Percentiles rank a stretch among this genome's conserved stretches.
Conservation (phyloP, 805 yeast species). For the Metschnikowia arizonensis region DNA sequence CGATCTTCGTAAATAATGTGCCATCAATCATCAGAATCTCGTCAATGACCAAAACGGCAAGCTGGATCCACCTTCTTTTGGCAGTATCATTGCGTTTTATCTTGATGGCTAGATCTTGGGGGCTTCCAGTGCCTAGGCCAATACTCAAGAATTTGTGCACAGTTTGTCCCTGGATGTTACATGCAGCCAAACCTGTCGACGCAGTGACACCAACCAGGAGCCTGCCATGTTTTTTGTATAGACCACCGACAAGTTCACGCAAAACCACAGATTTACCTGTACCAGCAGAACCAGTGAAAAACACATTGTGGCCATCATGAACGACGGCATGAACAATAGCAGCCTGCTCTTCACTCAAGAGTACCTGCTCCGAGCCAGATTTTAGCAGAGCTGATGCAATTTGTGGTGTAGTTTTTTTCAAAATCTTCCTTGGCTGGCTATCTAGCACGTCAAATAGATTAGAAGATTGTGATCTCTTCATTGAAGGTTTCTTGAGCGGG, state of each 20-base stretch:
- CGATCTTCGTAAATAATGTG: constrained; percentile 56
- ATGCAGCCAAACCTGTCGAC: constrained; percentile 81
- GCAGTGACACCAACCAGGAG: constrained; percentile 68
- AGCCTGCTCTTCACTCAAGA: constrained; percentile 40
- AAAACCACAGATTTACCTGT: constrained; percentile 94
- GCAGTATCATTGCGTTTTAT: constrained; percentile 51
- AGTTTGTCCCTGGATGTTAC: constrained; percentile 76
- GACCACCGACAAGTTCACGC: constrained; percentile 52
- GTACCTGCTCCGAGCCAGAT: constrained; percentile 1
- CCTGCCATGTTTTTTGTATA: constrained; percentile 42
- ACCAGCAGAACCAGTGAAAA: constrained; percentile 97
- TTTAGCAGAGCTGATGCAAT: constrained; percentile 5
- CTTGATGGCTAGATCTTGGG: constrained; percentile 44
- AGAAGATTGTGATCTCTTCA: constrained; percentile 22
- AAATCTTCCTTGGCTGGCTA: constrained; percentile 23
- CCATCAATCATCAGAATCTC: constrained; percentile 83
- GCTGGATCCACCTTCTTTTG: constrained; percentile 49
- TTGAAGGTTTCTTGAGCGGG: constrained; percentile 10
- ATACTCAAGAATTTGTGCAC: constrained; percentile 75
- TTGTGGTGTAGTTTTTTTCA: constrained; percentile 11
- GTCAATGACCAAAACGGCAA: constrained; percentile 65
- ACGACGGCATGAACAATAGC: constrained; percentile 50
- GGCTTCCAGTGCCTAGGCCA: constrained; percentile 62
- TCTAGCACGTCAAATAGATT: constrained; percentile 19
- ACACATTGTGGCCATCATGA: constrained; percentile 59